Evolutionary conservation across 257 asterid genomes (phyloP).

Genomic region (Solanum infundibuliforme): DNA sequence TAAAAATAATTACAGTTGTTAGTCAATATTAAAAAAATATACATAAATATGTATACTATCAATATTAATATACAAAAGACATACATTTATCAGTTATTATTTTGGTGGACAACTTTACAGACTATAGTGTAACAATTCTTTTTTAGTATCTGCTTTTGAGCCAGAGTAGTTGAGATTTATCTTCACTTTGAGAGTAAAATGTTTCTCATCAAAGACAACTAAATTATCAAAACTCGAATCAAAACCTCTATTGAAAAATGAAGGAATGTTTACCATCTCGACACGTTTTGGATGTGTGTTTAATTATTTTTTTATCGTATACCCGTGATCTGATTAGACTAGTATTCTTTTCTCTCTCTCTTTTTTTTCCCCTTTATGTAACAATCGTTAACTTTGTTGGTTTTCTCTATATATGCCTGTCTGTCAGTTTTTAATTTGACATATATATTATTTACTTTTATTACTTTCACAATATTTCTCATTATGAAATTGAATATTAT

Average conservation of each 20-base stretch:
- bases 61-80: not conserved
- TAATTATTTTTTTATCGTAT: not conserved
- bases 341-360: not conserved
- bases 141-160: not conserved
- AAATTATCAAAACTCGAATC: not conserved
- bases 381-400: not conserved
- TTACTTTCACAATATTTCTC: not conserved
- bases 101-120: not conserved
- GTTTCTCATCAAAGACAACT: not conserved
- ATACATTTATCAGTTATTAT: not conserved
- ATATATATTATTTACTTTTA: not conserved
- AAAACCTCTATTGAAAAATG: rapidly evolving
- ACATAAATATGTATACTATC: not conserved
- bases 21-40: not conserved
- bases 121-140: not conserved
- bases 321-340: not conserved
- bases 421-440: not conserved
- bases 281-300: not conserved
- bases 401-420: not conserved
- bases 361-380: not conserved
- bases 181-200: not conserved
- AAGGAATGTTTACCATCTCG: not conserved
- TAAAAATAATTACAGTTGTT: not conserved
- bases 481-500: not conserved
- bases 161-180: not conserved